Base-by-base conservation (phyloP, 768 basidiomycete genomes). In the Mycena capillaripes region DNA sequence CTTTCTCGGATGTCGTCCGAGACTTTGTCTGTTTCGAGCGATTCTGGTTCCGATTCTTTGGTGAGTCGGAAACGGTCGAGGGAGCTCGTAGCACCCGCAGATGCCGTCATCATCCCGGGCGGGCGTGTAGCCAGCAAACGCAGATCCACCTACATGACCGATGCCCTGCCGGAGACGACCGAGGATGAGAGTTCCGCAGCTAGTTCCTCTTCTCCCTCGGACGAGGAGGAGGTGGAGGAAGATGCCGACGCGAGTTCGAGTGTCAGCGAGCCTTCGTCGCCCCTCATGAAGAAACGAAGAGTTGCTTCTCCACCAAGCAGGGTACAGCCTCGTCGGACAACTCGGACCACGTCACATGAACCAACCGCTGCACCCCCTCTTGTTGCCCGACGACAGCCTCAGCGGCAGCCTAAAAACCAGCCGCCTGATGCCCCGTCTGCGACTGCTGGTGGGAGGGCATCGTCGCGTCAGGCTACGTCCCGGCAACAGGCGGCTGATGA, bases 1-100 rank as follows among this genome's bases (percentile, higher is more conserved):
- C 66, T 72, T 19, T 69, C 66, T 9, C 60, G 71, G 16, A 67
- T 71, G n/a, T 55, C 70, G 2, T 73, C 71, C 5, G 68, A 79
- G 2, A 76, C 70, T 38, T 79, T 56, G 7, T 71, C 66, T 1
- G 66, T 67, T 56, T 72, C 71, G 14, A 68, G 61, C 30, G 67
- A 64, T 3, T 63, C 66, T 1, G 60, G 71, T 23, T 38, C 55
- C 12, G 6, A 21, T 3, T 69, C 71, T 7, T 36, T 50, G 27
- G 19, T 59, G 23, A 56, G 66, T 23, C 60, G 40, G 29, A 72
- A 72, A 36, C 71, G 71, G 1, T 69, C 71, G 25, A 32, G 71
- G 38, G 71, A 72, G 25, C 21, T 62, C 34, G 11, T 38, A 8
- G 56, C 29, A 34, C 25, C 67, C 1, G 30, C 19, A 12, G 29